Conservation (phyloP, 2,329 filamentous ascomycete species). For the Aspergillus ibericus region DNA sequence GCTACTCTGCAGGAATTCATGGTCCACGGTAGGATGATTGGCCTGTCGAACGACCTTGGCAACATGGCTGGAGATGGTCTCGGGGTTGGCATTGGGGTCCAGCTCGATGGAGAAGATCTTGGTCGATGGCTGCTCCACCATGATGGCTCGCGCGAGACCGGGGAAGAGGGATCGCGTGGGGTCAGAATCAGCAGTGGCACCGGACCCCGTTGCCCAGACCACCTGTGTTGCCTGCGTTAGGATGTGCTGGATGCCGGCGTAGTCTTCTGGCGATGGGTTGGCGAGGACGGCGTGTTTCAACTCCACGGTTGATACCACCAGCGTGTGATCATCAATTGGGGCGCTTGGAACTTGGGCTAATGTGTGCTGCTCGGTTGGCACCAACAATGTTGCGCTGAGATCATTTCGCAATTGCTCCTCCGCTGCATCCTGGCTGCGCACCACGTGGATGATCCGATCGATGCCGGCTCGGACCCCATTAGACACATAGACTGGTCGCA, state of each 20-base stretch:
- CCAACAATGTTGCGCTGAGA: not conserved
- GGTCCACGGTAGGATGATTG: not conserved
- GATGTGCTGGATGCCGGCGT: not conserved
- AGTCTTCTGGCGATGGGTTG: not conserved
- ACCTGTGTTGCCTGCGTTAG: not conserved
- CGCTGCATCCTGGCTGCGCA: not conserved
- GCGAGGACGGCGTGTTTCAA: not conserved
- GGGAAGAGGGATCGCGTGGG: not conserved
- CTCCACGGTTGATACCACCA: not conserved
- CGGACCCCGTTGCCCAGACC: not conserved
- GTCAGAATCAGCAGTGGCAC: not conserved
- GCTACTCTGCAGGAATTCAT: not conserved
- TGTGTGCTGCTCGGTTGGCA: not conserved
- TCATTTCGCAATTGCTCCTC: not conserved
- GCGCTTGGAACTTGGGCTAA: not conserved
- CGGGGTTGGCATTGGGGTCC: not conserved
- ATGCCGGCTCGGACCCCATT: too few species aligned
- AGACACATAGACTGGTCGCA: too few species aligned
- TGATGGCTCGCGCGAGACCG: not conserved
- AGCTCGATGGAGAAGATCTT: conserved; percentile 1
- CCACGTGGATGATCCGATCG: too few species aligned
- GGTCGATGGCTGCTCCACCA: conserved; percentile 2
- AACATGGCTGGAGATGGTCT: not conserved
- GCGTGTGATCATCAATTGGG: not conserved
- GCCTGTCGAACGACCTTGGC: not conserved